A percentile compares a stretch with the other conserved stretches of the same genome.
phyloP scores from a whole-genome alignment of 208 protist genomes.

The Phytomonas francai region DNA sequence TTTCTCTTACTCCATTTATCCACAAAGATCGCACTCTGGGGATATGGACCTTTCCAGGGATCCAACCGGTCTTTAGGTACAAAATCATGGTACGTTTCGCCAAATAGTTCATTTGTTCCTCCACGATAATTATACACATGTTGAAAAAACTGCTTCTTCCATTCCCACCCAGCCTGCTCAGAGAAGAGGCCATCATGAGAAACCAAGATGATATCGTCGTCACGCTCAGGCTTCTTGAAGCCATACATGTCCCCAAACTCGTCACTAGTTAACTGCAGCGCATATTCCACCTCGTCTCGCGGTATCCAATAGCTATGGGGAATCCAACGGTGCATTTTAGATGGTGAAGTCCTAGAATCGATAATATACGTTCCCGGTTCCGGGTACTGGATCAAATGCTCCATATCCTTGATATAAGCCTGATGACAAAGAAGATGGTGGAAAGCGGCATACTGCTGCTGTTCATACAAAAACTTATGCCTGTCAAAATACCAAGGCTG shows the following conservation, averaged over 20 bases:
- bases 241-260: slow-evolving; percentile 89
- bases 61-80: slow-evolving; percentile 59
- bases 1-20: slow-evolving; percentile 91
- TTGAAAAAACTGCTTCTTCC: slow-evolving; percentile 78
- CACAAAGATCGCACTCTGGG: slow-evolving; percentile 83
- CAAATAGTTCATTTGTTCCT: slow-evolving; percentile 86
- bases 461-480: slow-evolving; percentile 89
- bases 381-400: slow-evolving; percentile 61
- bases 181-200: slow-evolving; percentile 86
- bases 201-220: slow-evolving; percentile 78
- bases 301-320: slow-evolving; percentile 85
- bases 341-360: slow-evolving; percentile 59
- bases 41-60: slow-evolving; percentile 87
- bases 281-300: slow-evolving; percentile 86
- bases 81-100: slow-evolving; percentile 75
- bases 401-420: slow-evolving; percentile 73
- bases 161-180: slow-evolving; percentile 87
- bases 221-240: slow-evolving; percentile 62
- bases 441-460: slow-evolving; percentile 65
- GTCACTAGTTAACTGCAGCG: slow-evolving; percentile 70
- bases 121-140: slow-evolving; percentile 90
- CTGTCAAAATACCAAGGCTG: slow-evolving; percentile 90
- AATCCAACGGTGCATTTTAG: slow-evolving; percentile 84
- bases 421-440: slow-evolving; percentile 86
- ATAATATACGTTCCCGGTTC: slow-evolving; percentile 73